phyloP scores from a whole-genome alignment of 192 early-diverging fungal species.

The Linnemannia hyalina region DNA sequence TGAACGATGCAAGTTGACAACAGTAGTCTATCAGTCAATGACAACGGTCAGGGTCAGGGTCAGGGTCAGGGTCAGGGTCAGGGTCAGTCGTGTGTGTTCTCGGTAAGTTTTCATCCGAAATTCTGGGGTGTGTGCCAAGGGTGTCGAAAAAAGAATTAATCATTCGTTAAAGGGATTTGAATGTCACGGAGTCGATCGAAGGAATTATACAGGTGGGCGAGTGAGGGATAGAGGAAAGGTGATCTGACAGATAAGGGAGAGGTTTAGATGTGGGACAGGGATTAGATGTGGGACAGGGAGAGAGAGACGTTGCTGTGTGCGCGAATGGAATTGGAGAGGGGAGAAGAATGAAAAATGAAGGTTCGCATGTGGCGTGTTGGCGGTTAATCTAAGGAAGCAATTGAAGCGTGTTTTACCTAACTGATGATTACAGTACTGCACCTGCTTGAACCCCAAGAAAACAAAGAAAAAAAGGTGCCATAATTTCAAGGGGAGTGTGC shows the following conservation, averaged over 20 bases:
- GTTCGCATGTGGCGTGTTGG: neutral
- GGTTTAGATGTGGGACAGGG: neutral
- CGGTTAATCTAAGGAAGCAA: neutral
- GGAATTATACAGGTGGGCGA: neutral
- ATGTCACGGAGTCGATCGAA: constrained; percentile 6
- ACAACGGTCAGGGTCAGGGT: no score
- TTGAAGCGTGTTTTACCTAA: neutral
- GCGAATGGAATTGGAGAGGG: neutral
- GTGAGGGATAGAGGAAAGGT: no score
- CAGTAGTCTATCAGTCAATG: no score
- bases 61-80: no score
- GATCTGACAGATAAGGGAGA: neutral
- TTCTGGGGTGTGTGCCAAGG: neutral
- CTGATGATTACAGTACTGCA: neutral
- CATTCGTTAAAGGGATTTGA: neutral
- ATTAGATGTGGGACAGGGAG: neutral
- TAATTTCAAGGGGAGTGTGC: neutral
- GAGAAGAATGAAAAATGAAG: neutral
- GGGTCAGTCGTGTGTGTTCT: neutral
- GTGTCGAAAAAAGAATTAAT: neutral
- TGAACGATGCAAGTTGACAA: no score
- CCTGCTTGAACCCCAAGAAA: neutral
- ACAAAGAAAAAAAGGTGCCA: neutral
- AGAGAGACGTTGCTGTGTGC: neutral
- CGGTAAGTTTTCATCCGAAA: neutral